Conservation (phyloP, 1,284 basidiomycete species). For the Irpex lacteus region DNA sequence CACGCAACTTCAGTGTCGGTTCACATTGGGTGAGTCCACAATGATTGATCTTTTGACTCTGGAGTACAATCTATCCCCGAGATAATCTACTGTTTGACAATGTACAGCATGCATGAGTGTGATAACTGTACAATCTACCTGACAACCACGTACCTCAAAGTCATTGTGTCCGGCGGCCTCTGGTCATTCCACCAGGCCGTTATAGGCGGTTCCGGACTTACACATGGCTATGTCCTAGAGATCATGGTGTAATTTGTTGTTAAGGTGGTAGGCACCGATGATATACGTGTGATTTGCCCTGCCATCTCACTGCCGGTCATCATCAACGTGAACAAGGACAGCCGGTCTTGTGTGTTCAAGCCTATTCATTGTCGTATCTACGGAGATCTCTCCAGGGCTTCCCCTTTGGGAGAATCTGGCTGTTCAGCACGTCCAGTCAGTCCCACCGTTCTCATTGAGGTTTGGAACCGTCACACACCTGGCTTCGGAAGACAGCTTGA, state of each 20-base stretch:
- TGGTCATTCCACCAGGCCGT: neutral
- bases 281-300: neutral
- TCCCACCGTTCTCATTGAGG: neutral
- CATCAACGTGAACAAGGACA: neutral
- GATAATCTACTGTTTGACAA: neutral
- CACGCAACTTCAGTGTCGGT: neutral
- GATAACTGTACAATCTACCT: neutral
- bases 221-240: neutral
- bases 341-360: neutral
- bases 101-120: neutral
- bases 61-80: neutral
- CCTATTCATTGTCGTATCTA: slow-evolving; percentile 10
- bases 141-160: neutral
- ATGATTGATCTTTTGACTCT: neutral
- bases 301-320: neutral
- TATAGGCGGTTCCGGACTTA: neutral
- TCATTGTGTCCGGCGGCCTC: neutral
- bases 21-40: neutral
- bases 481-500: slow-evolving; percentile 48
- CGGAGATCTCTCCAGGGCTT: slow-evolving; percentile 51
- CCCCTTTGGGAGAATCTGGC: slow-evolving; percentile 41
- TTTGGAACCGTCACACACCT: slow-evolving; percentile 33
- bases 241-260: neutral
- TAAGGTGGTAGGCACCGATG: neutral
- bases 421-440: slow-evolving; percentile 20